Base-by-base conservation (phyloP, 2,329 filamentous ascomycete species). In the Aspergillus sp. region DNA sequence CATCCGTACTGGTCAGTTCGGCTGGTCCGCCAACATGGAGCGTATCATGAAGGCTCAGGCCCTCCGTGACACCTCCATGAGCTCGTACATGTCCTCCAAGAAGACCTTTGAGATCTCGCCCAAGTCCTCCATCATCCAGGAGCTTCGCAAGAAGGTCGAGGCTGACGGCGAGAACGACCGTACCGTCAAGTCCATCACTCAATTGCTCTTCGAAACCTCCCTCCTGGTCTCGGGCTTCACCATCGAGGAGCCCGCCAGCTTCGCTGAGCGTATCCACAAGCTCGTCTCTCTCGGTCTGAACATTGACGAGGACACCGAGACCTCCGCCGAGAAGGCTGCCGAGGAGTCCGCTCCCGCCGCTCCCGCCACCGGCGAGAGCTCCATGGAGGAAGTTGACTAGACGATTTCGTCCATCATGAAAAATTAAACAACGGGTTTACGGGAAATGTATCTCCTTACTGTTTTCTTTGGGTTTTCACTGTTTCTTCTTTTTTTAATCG, bases 31-130 rank as follows among this genome's bases (percentile, higher is more conserved):
- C 70, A 98, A 98, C 83, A 98, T 98, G 93, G 93, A 98, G 83
- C 93, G 93, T 80, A 98, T 98, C 84, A 98, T 98, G 93, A 98
- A 98, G 86, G 93, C 93, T 29, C 93, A 98, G 81, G 93, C 93
- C 67, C 91, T 98, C 66, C 93, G 93, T 78, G 93, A 98, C 78
- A 98, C 93, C 61, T 96, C 90, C 66, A 98, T 98, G 93, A 88
- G 82, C 76, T 94, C 88, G 64, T 98, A 98, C 87, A 98, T 98
- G 93, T 94, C 88, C 58, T 97, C 91, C 71, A 98, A 98, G 90
- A 98, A 98, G 88, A 98, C 93, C 30, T 97, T 98, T 62, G 93
- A 98, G 80, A 97, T 98, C 75, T 97, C 93, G n/a, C 93, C 93
- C 73, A 91, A 93, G 81, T 95, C 88, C 64, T 70, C 88, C 57